Percentiles rank a stretch among this genome's conserved stretches.
These are phyloP conservation scores for Tulasnella sp. DNA, from an alignment of 768 basidiomycete genomes.

Conservation along the genomic window DNA sequence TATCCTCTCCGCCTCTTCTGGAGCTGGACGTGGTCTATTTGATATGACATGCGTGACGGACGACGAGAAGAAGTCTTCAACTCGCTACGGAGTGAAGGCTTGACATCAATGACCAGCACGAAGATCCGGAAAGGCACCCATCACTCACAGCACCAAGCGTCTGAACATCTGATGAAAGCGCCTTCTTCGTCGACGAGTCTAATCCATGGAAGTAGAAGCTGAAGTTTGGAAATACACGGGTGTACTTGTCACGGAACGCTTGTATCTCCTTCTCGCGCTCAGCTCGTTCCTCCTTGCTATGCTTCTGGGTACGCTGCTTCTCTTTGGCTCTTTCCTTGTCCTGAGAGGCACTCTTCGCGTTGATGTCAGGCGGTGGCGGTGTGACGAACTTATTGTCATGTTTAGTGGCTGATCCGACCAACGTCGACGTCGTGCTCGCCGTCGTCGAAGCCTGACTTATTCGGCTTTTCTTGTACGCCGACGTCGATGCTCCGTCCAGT, in stretches of 20 bases:
- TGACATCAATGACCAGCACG: slow-evolving; percentile 11
- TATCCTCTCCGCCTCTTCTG: slow-evolving; percentile 24
- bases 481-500: slow-evolving; percentile 2
- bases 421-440: neutral
- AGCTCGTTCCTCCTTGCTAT: slow-evolving; percentile 17
- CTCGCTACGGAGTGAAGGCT: slow-evolving; percentile 41
- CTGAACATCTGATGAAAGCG: slow-evolving; percentile 44
- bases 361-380: neutral
- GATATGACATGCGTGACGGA: slow-evolving; percentile 83
- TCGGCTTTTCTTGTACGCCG: slow-evolving; percentile 13
- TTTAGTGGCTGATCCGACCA: neutral
- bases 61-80: slow-evolving; percentile 82
- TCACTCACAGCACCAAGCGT: slow-evolving; percentile 68
- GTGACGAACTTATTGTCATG: neutral
- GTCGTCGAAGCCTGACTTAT: neutral
- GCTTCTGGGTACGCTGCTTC: slow-evolving; percentile 11
- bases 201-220: slow-evolving; percentile 74
- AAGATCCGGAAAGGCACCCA: neutral
- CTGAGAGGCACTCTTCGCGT: neutral
- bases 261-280: slow-evolving; percentile 23
- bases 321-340: slow-evolving; percentile 13
- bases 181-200: slow-evolving; percentile 32
- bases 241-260: slow-evolving; percentile 77
- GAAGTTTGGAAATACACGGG: slow-evolving; percentile 70
- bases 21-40: slow-evolving; percentile 31